Evolutionary conservation across 805 yeast species (phyloP).

Genomic region (Barnettozyma wickerhamii): DNA sequence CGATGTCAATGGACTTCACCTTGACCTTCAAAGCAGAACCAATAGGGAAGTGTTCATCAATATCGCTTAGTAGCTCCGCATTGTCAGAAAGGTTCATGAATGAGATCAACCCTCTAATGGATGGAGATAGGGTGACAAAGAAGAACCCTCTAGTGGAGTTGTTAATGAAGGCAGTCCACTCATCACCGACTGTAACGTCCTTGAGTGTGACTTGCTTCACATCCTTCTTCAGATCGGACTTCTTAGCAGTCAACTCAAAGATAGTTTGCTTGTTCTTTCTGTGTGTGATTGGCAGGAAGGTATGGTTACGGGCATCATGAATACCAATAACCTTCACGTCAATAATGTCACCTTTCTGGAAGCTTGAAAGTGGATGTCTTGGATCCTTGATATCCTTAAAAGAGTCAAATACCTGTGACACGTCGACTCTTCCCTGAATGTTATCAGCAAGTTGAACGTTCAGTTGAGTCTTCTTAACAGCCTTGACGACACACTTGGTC

Average conservation of each 20-base stretch:
- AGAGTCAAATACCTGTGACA: constrained; percentile 60
- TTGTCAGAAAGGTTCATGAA: constrained; percentile 60
- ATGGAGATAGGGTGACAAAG: constrained; percentile 69
- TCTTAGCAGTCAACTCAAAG: constrained; percentile 59
- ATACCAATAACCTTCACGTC: constrained; percentile 69
- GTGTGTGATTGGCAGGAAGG: constrained; percentile 62
- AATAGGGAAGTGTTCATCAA: constrained; percentile 59
- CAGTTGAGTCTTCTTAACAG: constrained; percentile 68
- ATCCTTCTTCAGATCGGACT: constrained; percentile 32
- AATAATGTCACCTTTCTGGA: constrained; percentile 53
- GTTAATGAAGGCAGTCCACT: constrained; percentile 59
- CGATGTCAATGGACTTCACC: constrained; percentile 50
- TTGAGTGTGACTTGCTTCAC: constrained; percentile 33
- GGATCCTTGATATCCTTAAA: constrained; percentile 51
- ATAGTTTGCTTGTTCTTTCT: constrained; percentile 50
- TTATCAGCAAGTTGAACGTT: constrained; percentile 74
- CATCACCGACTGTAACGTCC: constrained; percentile 45
- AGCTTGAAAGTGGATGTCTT: constrained; percentile 53
- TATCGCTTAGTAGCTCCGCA: constrained; percentile 38
- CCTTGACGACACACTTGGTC: constrained; percentile 56
- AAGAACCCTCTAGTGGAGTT: constrained; percentile 54
- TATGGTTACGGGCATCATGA: constrained; percentile 67
- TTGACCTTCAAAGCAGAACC: constrained; percentile 65
- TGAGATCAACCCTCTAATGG: constrained; percentile 61
- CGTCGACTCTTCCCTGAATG: constrained; percentile 74